Base-by-base conservation (phyloP, 2,329 filamentous ascomycete genomes). In the Apiospora koreana region DNA sequence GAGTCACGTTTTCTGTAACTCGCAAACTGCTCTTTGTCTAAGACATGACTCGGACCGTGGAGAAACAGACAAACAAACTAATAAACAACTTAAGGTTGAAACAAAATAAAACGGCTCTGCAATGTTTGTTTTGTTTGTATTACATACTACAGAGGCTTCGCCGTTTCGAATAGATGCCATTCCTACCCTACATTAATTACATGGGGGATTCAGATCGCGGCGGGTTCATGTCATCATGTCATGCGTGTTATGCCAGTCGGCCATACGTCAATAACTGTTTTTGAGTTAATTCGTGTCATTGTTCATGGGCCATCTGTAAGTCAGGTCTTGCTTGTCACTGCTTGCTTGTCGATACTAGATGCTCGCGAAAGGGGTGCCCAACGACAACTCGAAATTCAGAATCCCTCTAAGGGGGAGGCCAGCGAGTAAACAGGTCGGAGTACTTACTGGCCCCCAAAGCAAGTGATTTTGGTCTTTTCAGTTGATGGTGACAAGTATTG, bases 41-140 rank as follows among this genome's bases (percentile, higher is more conserved):
- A 62, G 54, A 62, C 54, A 62, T 62, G 54, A n/a, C 10, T 62
- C 31, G 31, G 38, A 62, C 31, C 54, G 54, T 62, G 54, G 54
- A 35, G 28, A 58, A 58, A 31, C 16, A 14, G 12, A 38, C 18
- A n/a, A 58, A 35, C 50, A 35, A 21, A 58, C 48, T 43, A 12
- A 5, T 28, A 58, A 58, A 35, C 28, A 21, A 21, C 8, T 38
- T 62, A 38, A 35, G 54, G 54, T 62, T 62, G 12, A n/a, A 8
- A 58, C 12, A 9, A 38, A 38, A 38, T 21, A 2, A 38, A 62
- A 38, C 54, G 54, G 54, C 21, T 12, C 21, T 14, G 54, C 8
- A 14, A 16, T n/a, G 31, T 38, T 38, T 62, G 50, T 62, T 62
- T 38, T 35, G 28, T 35, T 35, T 31, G 25, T 21, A 8, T 35